These are phyloP conservation scores for Claviceps pusilla DNA, from an alignment of 2,329 filamentous ascomycete genomes.

Conservation along the genomic window DNA sequence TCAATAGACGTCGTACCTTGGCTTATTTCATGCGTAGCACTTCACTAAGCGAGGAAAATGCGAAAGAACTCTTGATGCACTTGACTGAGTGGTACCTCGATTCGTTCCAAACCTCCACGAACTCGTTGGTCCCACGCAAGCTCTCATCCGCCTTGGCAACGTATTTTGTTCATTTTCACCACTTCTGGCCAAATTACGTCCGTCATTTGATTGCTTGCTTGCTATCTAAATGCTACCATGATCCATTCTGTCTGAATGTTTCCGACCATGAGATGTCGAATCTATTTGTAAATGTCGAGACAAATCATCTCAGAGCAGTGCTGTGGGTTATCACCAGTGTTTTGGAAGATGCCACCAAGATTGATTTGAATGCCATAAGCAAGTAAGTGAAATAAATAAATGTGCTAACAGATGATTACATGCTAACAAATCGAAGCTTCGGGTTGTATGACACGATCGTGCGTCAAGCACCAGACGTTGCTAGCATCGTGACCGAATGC, in stretches of 20 bases:
- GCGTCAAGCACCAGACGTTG: constrained; percentile 25
- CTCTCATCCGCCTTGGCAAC: constrained; percentile 63
- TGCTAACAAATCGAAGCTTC: constrained; percentile 15
- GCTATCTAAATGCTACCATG: constrained; percentile 15
- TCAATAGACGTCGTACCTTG: constrained; percentile 10
- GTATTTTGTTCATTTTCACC: constrained; percentile 57
- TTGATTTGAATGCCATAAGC: constrained; percentile 46
- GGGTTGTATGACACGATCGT: constrained; percentile 25
- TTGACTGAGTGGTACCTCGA: constrained; percentile 48
- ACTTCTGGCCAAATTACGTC: constrained; percentile 51
- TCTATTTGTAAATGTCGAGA: constrained; percentile 32
- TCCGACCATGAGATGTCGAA: constrained; percentile 28
- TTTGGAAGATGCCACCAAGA: constrained; percentile 32
- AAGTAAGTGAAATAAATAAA: constrained; percentile 25
- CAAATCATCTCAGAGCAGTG: constrained; percentile 35
- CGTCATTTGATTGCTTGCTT: constrained; percentile 45
- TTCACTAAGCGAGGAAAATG: constrained; percentile 40
- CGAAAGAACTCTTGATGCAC: constrained; percentile 42
- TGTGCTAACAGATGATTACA: neutral
- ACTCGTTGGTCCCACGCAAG: constrained; percentile 53
- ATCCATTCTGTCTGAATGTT: constrained; percentile 10
- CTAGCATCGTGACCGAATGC: constrained; percentile 24
- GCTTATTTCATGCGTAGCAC: constrained; percentile 18
- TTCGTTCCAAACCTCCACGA: constrained; percentile 35
- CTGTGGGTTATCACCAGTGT: constrained; percentile 44